phyloP scores from a whole-genome alignment of 306 rosid species.

The Crotalaria pallida region DNA sequence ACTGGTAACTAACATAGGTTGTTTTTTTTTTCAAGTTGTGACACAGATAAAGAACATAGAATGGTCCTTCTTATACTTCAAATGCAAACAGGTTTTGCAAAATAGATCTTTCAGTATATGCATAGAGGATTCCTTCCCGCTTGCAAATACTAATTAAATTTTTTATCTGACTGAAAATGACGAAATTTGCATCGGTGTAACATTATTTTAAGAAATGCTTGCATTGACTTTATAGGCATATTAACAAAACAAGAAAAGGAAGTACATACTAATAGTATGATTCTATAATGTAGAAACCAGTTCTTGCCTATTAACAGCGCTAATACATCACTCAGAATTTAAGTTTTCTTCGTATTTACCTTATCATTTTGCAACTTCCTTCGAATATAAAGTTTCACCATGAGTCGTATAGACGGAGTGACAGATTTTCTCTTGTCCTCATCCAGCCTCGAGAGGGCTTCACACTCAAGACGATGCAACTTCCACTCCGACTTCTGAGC shows the following conservation, averaged over 20 bases:
- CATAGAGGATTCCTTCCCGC: neutral
- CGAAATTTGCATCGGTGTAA: neutral
- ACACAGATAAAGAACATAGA: neutral
- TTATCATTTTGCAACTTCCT: conserved; percentile 70
- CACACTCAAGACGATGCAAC: conserved; percentile 89
- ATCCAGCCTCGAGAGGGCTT: conserved; percentile 59
- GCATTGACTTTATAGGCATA: neutral
- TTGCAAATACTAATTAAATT: neutral
- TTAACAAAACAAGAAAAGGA: neutral
- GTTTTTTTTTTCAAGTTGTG: neutral
- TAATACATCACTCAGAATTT: neutral
- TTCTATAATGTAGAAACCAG: neutral
- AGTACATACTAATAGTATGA: too few species aligned
- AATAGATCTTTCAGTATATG: neutral
- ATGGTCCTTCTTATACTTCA: neutral
- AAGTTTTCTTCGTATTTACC: conserved; percentile 31
- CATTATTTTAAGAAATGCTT: neutral
- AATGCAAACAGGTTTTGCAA: neutral
- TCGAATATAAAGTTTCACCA: conserved; percentile 69
- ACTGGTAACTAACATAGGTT: neutral
- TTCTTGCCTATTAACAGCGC: neutral
- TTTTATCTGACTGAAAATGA: neutral
- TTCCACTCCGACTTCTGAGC: conserved; percentile 79
- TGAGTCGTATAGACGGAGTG: conserved; percentile 80
- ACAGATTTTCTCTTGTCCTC: conserved; percentile 49